phyloP scores from a whole-genome alignment of 2,329 filamentous ascomycete species.

The Trichoderma gracile region DNA sequence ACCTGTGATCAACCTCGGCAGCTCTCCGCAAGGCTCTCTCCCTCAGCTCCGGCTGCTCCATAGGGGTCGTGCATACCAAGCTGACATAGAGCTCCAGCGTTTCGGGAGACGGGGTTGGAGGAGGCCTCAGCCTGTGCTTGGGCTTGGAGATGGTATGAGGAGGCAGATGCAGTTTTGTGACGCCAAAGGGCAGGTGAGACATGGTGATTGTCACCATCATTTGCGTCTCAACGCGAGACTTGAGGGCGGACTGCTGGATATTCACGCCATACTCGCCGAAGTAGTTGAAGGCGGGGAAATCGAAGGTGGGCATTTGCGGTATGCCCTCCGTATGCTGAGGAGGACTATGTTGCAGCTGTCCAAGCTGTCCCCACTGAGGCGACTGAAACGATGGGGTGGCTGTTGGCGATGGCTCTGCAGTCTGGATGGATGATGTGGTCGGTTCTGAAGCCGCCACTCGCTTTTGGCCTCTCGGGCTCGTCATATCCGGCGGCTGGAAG shows the following conservation, averaged over 20 bases:
- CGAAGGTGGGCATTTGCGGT: conserved; percentile 35
- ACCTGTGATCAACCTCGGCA: conserved; percentile 43
- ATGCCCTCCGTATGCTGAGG: conserved; percentile 30
- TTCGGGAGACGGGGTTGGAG: conserved; percentile 65
- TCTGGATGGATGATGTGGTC: conserved; percentile 36
- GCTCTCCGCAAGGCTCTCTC: conserved; percentile 66
- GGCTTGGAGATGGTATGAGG: conserved; percentile 92
- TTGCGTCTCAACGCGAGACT: conserved; percentile 94
- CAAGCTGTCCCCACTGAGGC: neutral
- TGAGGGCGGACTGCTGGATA: conserved; percentile 68
- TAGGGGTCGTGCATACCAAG: conserved; percentile 89
- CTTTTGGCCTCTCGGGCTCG: conserved; percentile 52
- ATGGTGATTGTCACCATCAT: conserved; percentile 85
- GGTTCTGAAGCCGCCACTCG: conserved; percentile 53
- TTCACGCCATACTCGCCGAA: conserved; percentile 49
- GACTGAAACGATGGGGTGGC: no score
- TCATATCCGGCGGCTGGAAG: conserved; percentile 52
- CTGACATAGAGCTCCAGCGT: conserved; percentile 77
- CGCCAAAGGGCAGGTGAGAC: conserved; percentile 70
- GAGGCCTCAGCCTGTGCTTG: conserved; percentile 78
- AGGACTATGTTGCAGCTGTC: neutral
- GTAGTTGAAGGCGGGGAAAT: conserved; percentile 35
- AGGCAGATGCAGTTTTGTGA: conserved; percentile 82
- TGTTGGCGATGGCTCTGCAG: no score
- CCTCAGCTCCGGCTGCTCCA: conserved; percentile 69